Conservation (phyloP, 164 flowering plant genomes). For the Taxillus chinensis region DNA sequence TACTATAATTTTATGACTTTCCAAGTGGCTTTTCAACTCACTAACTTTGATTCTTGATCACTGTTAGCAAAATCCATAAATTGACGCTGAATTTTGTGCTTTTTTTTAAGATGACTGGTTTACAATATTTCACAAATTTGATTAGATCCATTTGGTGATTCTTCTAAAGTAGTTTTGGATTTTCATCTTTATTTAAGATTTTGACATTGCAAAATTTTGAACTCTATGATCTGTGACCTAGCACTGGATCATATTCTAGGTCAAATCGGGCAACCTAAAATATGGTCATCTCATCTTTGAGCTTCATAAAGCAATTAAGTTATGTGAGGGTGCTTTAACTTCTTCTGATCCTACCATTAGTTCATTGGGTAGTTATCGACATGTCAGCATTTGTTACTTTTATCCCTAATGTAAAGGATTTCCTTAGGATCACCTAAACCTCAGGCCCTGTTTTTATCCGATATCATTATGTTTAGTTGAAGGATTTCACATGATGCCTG, state of each 20-base stretch:
- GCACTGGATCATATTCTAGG: constrained; percentile 32
- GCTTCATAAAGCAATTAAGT: constrained; percentile 78
- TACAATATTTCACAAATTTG: no score
- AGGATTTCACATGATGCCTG: no score
- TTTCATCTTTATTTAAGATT: background rate
- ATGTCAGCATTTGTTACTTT: constrained; percentile 26
- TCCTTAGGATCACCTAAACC: no score
- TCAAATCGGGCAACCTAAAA: constrained; percentile 77
- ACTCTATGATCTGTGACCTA: background rate
- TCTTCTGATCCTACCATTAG: constrained; percentile 76
- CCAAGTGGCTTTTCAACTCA: no score
- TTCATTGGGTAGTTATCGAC: constrained; percentile 57
- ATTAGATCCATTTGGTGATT: background rate
- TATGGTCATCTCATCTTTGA: constrained; percentile 86
- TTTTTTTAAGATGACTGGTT: no score
- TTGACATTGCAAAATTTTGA: background rate
- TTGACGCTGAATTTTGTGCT: no score
- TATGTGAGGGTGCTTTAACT: constrained; percentile 65
- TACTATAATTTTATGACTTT: no score
- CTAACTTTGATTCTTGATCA: no score
- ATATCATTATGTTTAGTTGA: no score
- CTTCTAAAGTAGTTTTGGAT: background rate
- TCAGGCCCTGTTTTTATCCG: no score
- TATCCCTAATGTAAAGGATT: background rate
- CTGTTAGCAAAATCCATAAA: no score